phyloP scores from a whole-genome alignment of 2,329 filamentous ascomycete genomes.

The Ophiocordyceps camponoti-rufipedis region DNA sequence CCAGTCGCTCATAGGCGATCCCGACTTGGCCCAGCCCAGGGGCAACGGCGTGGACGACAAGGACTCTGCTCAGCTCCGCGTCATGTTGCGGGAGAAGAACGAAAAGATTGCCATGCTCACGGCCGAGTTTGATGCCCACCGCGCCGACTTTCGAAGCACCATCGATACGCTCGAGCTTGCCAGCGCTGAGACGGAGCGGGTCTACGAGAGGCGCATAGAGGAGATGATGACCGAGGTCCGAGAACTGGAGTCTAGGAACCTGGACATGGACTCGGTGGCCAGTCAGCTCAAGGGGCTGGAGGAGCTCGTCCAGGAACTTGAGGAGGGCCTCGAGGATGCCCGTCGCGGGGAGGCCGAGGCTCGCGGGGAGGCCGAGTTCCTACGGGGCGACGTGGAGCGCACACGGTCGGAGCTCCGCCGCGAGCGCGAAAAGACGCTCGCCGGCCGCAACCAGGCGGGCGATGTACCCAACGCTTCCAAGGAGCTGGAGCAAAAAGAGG shows the following conservation, averaged over 20 bases:
- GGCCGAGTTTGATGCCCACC: conserved; percentile 82
- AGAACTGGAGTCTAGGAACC: conserved; percentile 62
- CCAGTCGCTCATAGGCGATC: conserved; percentile 45
- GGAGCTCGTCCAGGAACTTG: conserved; percentile 87
- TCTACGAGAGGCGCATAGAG: conserved; percentile 87
- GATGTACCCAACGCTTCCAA: conserved; percentile 37
- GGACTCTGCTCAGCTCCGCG: conserved; percentile 59
- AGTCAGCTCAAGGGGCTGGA: conserved; percentile 87
- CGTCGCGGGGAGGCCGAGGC: conserved; percentile 88
- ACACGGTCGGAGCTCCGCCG: conserved; percentile 73
- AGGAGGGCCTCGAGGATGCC: conserved; percentile 91
- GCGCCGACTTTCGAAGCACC: conserved; percentile 90
- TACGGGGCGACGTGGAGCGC: conserved; percentile 85
- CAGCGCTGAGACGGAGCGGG: conserved; percentile 83
- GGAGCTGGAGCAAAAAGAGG: conserved; percentile 84
- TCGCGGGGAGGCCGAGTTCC: conserved; percentile 84
- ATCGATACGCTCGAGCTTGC: conserved; percentile 94
- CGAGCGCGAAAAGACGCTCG: conserved; percentile 60
- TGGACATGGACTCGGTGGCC: conserved; percentile 85
- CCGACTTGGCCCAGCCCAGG: conserved; percentile 21
- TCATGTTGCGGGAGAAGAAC: conserved; percentile 83
- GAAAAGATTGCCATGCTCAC: conserved; percentile 90
- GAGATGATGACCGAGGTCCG: conserved; percentile 69
- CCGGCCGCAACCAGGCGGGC: conserved; percentile 17
- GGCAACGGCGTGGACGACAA: conserved; percentile 42